phyloP scores from a whole-genome alignment of 805 yeast species.

The Wickerhamia fluorescens region DNA sequence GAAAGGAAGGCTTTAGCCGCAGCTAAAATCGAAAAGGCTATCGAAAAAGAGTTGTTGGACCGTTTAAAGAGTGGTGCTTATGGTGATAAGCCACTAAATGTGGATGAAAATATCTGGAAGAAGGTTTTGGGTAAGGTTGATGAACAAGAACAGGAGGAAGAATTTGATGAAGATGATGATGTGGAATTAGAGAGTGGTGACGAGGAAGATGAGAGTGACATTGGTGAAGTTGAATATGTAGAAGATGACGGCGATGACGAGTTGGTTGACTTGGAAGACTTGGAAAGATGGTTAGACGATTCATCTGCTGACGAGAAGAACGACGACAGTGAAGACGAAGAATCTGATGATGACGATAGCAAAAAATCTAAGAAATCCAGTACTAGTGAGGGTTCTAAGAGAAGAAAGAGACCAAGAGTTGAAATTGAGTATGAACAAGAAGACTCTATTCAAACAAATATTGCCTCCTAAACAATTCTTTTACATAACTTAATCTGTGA shows the following conservation, averaged over 20 bases:
- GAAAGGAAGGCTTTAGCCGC: constrained; percentile 96
- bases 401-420: constrained; percentile 61
- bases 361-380: constrained; percentile 22
- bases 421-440: constrained; percentile 85
- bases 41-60: constrained; percentile 90
- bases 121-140: constrained; percentile 73
- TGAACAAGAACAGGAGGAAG: constrained; percentile 54
- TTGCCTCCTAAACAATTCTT: too few relatives aligned
- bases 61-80: constrained; percentile 96
- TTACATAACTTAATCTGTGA: too few relatives aligned
- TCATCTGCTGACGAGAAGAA: constrained; percentile 25
- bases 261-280: constrained; percentile 86
- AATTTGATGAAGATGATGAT: constrained; percentile 48
- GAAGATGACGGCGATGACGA: constrained; percentile 88
- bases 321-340: constrained; percentile 29
- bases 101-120: constrained; percentile 94
- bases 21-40: constrained; percentile 93
- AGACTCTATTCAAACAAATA: constrained; percentile 26
- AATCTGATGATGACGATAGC: constrained; percentile 27
- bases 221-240: constrained; percentile 79
- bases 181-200: constrained; percentile 45
- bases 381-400: constrained; percentile 33
- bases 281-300: constrained; percentile 76
- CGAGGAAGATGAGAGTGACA: constrained; percentile 42
- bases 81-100: constrained; percentile 96